Base-by-base conservation (phyloP, 176 grass and related monocot species). In the Bonia amplexicaulis region DNA sequence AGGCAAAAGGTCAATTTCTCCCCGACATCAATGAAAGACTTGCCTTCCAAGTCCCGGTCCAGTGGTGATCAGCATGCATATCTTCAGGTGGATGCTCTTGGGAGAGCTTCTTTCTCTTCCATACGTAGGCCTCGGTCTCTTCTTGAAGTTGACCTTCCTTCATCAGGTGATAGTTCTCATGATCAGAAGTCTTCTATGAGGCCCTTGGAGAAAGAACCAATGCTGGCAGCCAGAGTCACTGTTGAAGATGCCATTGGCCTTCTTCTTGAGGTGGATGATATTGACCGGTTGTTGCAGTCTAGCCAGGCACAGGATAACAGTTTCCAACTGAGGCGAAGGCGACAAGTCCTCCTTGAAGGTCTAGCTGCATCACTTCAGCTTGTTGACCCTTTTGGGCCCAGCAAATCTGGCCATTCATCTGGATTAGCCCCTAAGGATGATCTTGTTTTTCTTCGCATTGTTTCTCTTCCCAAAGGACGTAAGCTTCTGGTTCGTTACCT, bases 241-340 rank as follows among this genome's bases (percentile, higher is more conserved):
- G 85, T 96, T 81, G 97, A 99, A 89, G 97, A 99, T 82, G 86
- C 92, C 59, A 75, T 99, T 29, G 88, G 90, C 54, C 76, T 99
- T 80, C 85, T 99, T 73, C 91, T 99, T 66, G 92, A 99, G 84
- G 84, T 99, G 69, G 97, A 99, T 91, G 97, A 99, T 82, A 94
- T 92, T 72, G 97, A 99, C 75, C 79, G 97, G 13, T 73, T 96
- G 65, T 73, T 96, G 70, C 91, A 90, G 81, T 87, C 85, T 83
- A 94, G 86, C 79, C 93, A 90, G 62, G 85, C 92, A 59, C 97
- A 99, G 77, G 93, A 99, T 78, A 94, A 93, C 57, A 91, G 88
- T 51, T 92, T 94, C 61, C 93, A 96, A 84, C 90, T 96, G 37
- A 96, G 87, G 73, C 79, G 88, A 72, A 92, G 88, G 61, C 74